phyloP scores from a whole-genome alignment of 2,329 filamentous ascomycete species.

The Tricladium varicosporioides region DNA sequence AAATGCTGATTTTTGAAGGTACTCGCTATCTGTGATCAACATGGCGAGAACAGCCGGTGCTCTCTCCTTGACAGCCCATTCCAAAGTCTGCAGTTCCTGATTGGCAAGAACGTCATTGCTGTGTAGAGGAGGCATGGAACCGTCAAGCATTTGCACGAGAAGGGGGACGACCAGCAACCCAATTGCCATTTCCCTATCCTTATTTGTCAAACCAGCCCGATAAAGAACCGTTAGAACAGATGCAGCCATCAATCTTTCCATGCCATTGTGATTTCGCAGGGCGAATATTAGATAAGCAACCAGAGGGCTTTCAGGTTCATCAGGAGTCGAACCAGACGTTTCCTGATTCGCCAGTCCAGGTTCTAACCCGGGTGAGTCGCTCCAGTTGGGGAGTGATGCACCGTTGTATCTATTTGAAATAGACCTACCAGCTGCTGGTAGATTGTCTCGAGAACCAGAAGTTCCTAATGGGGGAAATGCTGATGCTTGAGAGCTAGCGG shows the following conservation, averaged over 20 bases:
- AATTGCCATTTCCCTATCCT: slow-evolving; percentile 61
- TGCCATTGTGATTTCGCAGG: slow-evolving; percentile 54
- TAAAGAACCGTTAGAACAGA: slow-evolving; percentile 68
- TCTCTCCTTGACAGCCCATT: slow-evolving; percentile 61
- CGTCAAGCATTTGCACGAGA: slow-evolving; percentile 64
- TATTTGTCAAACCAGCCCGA: slow-evolving; percentile 64
- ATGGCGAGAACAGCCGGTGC: slow-evolving; percentile 75
- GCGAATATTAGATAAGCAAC: slow-evolving; percentile 71
- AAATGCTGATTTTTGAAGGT: slow-evolving; percentile 77
- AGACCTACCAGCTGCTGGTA: slow-evolving; percentile 26
- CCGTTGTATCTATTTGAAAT: slow-evolving; percentile 20
- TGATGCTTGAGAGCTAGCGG: slow-evolving; percentile 35
- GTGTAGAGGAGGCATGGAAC: slow-evolving; percentile 40
- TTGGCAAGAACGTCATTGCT: slow-evolving; percentile 40
- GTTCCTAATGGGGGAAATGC: slow-evolving; percentile 55
- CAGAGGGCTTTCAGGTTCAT: slow-evolving; percentile 67
- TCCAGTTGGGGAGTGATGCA: slow-evolving; percentile 20
- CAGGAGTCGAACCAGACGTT: slow-evolving; percentile 39
- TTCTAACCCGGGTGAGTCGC: slow-evolving; percentile 19
- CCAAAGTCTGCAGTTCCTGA: slow-evolving; percentile 38
- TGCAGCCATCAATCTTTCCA: slow-evolving; percentile 65
- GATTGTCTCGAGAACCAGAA: slow-evolving; percentile 39
- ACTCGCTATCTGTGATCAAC: slow-evolving; percentile 74
- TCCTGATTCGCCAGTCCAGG: slow-evolving; percentile 15
- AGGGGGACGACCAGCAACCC: slow-evolving; percentile 68